phyloP scores from a whole-genome alignment of 768 basidiomycete species.

The Zangia roseola region DNA sequence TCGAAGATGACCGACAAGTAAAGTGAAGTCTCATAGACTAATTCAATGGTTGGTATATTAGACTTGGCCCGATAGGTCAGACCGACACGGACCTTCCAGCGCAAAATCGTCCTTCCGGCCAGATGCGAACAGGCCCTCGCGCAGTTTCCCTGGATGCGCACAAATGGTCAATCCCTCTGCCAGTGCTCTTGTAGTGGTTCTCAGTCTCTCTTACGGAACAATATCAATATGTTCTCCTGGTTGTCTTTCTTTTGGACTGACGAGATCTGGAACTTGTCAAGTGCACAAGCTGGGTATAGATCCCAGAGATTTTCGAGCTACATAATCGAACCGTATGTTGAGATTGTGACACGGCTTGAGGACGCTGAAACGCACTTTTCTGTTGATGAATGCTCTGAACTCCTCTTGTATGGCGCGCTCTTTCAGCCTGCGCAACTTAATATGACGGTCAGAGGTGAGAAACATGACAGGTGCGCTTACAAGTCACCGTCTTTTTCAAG shows the following conservation, averaged over 20 bases:
- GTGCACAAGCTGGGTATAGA: conserved; percentile 30
- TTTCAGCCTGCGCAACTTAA: conserved; percentile 53
- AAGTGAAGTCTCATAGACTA: conserved; percentile 76
- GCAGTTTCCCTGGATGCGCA: conserved; percentile 63
- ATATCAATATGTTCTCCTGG: conserved; percentile 68
- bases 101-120: conserved; percentile 59
- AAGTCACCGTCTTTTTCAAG: conserved; percentile 71
- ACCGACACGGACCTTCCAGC: conserved; percentile 54
- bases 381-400: conserved; percentile 61
- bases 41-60: not conserved
- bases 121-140: conserved; percentile 69
- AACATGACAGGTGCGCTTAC: conserved; percentile 43
- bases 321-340: not conserved
- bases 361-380: conserved; percentile 48
- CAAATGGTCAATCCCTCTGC: not conserved
- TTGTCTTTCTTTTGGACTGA: conserved; percentile 41
- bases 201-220: conserved; percentile 56
- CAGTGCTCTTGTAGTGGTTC: not conserved
- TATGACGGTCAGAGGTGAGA: conserved; percentile 6
- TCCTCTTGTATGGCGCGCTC: conserved; percentile 59
- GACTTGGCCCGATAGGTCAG: not conserved
- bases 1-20: conserved; percentile 63
- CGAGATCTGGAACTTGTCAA: not conserved
- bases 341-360: not conserved
- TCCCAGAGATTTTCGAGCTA: conserved; percentile 53